These are phyloP conservation scores for Tulasnella sp. DNA, from an alignment of 768 basidiomycete species.

Conservation along the genomic window DNA sequence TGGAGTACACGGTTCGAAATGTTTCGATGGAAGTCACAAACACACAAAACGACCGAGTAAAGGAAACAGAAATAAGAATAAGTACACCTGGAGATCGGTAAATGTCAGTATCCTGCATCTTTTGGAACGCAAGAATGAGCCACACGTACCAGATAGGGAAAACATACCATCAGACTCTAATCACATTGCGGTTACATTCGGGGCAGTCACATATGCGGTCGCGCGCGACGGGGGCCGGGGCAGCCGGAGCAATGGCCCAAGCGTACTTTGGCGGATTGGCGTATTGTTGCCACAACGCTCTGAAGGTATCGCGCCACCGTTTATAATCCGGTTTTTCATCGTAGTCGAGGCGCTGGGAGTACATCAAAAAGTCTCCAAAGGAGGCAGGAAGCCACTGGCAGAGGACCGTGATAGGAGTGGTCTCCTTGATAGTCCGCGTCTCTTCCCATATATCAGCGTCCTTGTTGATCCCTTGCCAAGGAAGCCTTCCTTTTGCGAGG, in stretches of 20 bases:
- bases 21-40: background rate
- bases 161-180: background rate
- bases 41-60: background rate
- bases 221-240: background rate
- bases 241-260: background rate
- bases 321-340: slow-evolving; percentile 2
- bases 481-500: slow-evolving; percentile 12
- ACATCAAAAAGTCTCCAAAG: slow-evolving; percentile 7
- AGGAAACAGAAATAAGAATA: background rate
- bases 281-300: background rate
- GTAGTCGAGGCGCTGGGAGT: slow-evolving; percentile 2
- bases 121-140: background rate
- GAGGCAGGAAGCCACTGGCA: background rate
- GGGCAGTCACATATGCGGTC: background rate
- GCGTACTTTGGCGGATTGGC: background rate
- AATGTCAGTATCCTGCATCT: background rate
- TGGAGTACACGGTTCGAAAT: background rate
- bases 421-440: slow-evolving; percentile 2
- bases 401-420: background rate
- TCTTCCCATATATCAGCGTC: background rate
- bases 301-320: slow-evolving; percentile 2
- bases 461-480: slow-evolving; percentile 15
- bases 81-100: background rate
- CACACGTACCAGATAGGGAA: background rate
- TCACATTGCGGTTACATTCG: background rate